phyloP scores from a whole-genome alignment of 345 rosid species.

The Acer negundo region DNA sequence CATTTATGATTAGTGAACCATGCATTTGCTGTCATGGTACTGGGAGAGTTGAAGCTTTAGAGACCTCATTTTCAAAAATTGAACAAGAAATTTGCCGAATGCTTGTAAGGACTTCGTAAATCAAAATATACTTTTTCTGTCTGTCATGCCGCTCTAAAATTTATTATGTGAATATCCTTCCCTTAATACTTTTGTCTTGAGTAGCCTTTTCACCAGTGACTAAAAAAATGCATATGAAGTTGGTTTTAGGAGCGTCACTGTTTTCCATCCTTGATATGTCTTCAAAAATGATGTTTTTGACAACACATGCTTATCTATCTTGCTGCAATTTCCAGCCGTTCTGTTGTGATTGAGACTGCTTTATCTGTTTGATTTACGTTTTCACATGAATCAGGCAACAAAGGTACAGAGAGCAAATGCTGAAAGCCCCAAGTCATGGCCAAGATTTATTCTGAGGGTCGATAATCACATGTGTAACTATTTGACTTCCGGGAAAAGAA shows the following conservation, averaged over 20 bases:
- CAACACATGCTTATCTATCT: no score
- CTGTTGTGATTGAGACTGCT: not conserved
- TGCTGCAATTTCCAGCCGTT: not conserved
- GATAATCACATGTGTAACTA: conserved; percentile 86
- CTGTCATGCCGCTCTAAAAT: not conserved
- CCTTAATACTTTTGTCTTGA: no score
- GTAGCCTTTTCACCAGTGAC: no score
- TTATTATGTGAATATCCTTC: no score
- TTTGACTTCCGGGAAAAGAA: conserved; percentile 81
- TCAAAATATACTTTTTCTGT: conserved; percentile 2
- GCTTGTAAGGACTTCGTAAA: conserved; percentile 58
- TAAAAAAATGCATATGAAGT: no score
- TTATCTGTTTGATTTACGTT: not conserved
- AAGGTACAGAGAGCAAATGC: conserved; percentile 60
- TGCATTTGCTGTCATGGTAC: conserved; percentile 92
- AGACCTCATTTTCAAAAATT: conserved; percentile 90
- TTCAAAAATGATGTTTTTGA: no score
- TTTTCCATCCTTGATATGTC: no score
- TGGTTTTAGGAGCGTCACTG: no score
- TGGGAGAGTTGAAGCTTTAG: conserved; percentile 96
- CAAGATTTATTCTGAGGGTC: conserved; percentile 75
- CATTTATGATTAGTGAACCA: conserved; percentile 95
- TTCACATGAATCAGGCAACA: conserved; percentile 51
- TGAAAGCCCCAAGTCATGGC: conserved; percentile 83
- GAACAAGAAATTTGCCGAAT: conserved; percentile 90